These are phyloP conservation scores for Hymenoscyphus infarciens DNA, from an alignment of 2,329 filamentous ascomycete genomes.

Conservation along the genomic window DNA sequence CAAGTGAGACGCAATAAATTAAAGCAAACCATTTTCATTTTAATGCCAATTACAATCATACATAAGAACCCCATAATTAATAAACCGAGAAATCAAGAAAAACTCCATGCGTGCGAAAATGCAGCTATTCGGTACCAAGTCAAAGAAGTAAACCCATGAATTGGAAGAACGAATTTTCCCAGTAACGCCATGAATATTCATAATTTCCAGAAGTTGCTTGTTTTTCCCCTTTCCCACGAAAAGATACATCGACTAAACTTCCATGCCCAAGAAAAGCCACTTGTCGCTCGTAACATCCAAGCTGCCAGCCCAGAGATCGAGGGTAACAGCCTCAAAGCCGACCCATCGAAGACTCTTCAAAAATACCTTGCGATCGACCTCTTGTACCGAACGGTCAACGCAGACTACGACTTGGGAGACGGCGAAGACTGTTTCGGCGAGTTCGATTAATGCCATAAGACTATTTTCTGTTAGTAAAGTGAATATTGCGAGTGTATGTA, in stretches of 20 bases:
- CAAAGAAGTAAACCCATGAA: neutral
- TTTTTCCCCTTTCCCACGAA: neutral
- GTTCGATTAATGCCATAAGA: conserved; percentile 85
- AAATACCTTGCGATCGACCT: conserved; percentile 61
- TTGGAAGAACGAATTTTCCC: neutral
- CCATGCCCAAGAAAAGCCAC: conserved; percentile 89
- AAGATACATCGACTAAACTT: conserved; percentile 53
- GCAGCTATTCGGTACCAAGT: neutral
- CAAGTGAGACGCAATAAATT: neutral
- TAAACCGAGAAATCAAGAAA: neutral
- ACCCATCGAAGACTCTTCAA: conserved; percentile 89
- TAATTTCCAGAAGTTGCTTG: conserved; percentile 2
- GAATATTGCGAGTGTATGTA: neutral
- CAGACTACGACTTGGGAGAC: conserved; percentile 78
- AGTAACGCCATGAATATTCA: conserved; percentile 2
- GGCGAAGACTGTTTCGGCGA: conserved; percentile 71
- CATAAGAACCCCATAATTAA: neutral
- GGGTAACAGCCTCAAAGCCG: conserved; percentile 77
- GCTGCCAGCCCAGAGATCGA: conserved; percentile 69
- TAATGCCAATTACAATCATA: neutral
- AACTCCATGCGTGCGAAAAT: neutral
- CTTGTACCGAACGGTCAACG: conserved; percentile 67
- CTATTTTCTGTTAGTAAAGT: conserved; percentile 44
- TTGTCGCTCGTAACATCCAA: conserved; percentile 66
- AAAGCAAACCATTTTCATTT: neutral